Evolutionary conservation across 163 green algal species (phyloP), one percentile per base, ranked within the genome.

Genomic region (Scenedesmus sp.): DNA sequence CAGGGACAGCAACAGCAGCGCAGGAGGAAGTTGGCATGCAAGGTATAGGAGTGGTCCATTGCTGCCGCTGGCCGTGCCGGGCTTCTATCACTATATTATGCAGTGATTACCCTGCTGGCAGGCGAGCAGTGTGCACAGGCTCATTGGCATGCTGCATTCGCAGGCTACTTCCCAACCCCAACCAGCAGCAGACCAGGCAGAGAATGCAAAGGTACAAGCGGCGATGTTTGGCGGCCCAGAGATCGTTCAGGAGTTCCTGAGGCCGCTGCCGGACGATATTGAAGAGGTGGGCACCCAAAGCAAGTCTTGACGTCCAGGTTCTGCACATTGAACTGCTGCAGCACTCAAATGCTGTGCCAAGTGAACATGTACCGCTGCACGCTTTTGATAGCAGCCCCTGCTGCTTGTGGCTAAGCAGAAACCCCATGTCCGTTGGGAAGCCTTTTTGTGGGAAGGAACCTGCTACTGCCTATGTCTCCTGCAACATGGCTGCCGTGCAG

Each of bases 141-240:
- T 52, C 6, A 13, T 6, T 76, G 26, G 16, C 7, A 52, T 23
- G 13, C 23, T 2, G 13, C 70, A 52, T 7, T 6, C 52, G 23
- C 70, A 79, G 70, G 70, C 70, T 5, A 8, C 70, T 52, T 23
- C 23, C 70, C 70, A 79, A 23, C 70, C 70, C 70, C 23, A 79
- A 52, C 23, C 70, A 79, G 70, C 70, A 52, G 70, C 70, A 79
- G 23, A 52, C 70, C 70, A 79, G 23, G 23, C 70, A 46, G 70
- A 79, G 23, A 79, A 86, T 76, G 87, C 87, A 18, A 55, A 77
- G 26, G n/a, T 57, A 59, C 89, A 94, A 84, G 81, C 84, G 20
- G 86, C 23, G 2, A 74, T 84, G 16, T 94, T 94, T 87, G 86
- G 66, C 54, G 46, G 23, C 4, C 85, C 89, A 62, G 66, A 89